Evolutionary conservation across 805 yeast species (phyloP), one percentile per base, ranked within the genome.

Genomic region (Hanseniaspora vineae): DNA sequence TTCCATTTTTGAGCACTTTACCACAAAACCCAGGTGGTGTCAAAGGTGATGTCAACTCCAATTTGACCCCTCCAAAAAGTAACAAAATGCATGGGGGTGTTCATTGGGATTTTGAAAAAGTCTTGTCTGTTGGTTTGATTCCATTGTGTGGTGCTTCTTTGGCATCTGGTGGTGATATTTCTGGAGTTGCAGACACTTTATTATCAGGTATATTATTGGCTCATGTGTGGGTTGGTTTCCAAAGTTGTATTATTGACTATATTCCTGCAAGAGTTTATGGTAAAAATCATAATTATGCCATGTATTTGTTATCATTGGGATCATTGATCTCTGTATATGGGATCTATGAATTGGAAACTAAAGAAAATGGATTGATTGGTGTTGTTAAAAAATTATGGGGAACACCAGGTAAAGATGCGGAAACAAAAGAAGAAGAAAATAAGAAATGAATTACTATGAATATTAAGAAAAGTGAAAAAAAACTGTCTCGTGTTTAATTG

Each of bases 11-110:
- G 66, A 79, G 78, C 54, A 70, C 74, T 44, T 76, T 78, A 50
- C 81, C 81, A 49, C 94, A 85, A 66, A 90, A 94, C 35, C 85
- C 97, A 42, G 97, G 97, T 37, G 73, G 83, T 62, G 81, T 90
- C 49, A 81, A 81, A 44, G 97, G 97, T n/a, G 79, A 89, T 6
- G 95, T 89, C 44, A 92, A 90, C 65, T 97, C 92, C 52, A 88
- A 97, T 14, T 83, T 73, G 58, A 67, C 69, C 33, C 68, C 77
- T 14, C 97, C 97, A 39, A 65, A 71, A 39, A 62, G 80, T 5
- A 71, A 76, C 58, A 76, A 72, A 54, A 59, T 71, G 45, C 89
- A 87, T 59, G 97, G 97, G 44, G 84, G 94, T 20, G 75, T 78
- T 63, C 97, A 89, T 70, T 90, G 98, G 98, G 70, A 84, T n/a